A percentile compares a stretch with the other conserved stretches of the same genome.
These are phyloP conservation scores for Oropetium thomaeum DNA, from an alignment of 176 grass and related monocot species.

Conservation along the genomic window DNA sequence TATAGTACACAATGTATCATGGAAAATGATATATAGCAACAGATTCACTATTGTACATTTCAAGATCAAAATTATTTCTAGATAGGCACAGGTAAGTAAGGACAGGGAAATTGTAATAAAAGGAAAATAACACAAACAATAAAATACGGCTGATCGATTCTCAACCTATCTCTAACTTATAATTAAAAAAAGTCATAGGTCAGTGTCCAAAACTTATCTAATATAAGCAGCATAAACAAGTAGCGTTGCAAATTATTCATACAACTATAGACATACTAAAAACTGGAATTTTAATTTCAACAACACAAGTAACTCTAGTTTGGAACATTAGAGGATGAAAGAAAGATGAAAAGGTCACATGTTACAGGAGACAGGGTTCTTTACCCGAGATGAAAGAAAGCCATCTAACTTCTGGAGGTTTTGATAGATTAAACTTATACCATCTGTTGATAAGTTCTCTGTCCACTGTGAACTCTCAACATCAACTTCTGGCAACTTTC, in stretches of 20 bases:
- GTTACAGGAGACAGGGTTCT: neutral
- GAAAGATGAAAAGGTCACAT: neutral
- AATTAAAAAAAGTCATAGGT: neutral
- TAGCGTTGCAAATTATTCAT: neutral
- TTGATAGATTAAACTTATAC: constrained; percentile 65
- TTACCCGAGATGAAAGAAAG: constrained; percentile 65
- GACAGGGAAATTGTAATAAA: neutral
- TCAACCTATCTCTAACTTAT: neutral
- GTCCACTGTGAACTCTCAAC: constrained; percentile 61
- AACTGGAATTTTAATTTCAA: neutral
- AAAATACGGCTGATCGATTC: neutral
- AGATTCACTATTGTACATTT: neutral
- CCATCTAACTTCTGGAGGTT: constrained; percentile 73
- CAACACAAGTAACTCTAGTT: neutral
- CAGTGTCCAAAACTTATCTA: neutral
- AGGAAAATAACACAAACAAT: neutral
- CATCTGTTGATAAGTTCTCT: constrained; percentile 51
- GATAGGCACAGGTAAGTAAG: neutral
- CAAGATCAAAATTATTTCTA: neutral
- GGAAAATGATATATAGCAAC: neutral
- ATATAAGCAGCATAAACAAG: neutral
- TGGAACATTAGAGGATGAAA: constrained; percentile 1
- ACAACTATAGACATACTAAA: constrained; percentile 6
- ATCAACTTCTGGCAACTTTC: constrained; percentile 62
- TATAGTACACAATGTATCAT: neutral